phyloP scores from a whole-genome alignment of 129 eudicot genomes.

The Tanacetum coccineum region DNA sequence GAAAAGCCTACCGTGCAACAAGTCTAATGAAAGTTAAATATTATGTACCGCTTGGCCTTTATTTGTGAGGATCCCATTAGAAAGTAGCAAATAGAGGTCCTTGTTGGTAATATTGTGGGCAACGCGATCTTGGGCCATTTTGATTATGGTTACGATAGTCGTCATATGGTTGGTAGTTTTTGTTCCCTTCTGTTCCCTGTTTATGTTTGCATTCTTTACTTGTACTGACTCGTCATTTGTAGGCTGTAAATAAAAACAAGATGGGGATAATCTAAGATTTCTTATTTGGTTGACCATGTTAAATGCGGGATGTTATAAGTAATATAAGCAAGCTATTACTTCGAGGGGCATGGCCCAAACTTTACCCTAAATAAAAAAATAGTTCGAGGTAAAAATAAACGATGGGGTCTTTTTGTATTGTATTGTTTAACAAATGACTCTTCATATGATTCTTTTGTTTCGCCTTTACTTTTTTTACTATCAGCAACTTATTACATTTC shows the following conservation, averaged over 20 bases:
- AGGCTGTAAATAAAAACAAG: not conserved
- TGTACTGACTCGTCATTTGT: not conserved
- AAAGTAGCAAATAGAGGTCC: constrained; percentile 25
- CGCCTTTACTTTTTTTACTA: too few species aligned
- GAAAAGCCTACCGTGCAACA: too few species aligned
- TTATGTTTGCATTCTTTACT: not conserved
- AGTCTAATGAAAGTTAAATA: too few species aligned
- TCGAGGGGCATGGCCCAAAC: too few species aligned
- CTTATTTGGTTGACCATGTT: not conserved
- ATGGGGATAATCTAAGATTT: not conserved
- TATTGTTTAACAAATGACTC: too few species aligned
- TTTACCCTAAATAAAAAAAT: too few species aligned
- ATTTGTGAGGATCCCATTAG: constrained; percentile 21
- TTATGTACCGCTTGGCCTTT: constrained; percentile 16
- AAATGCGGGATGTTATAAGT: too few species aligned
- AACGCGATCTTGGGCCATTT: constrained; percentile 16
- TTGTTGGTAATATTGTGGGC: constrained; percentile 8
- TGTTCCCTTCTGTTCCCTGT: constrained; percentile 3
- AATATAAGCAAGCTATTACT: too few species aligned
- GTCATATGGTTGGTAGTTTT: constrained; percentile 13
- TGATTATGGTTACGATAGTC: constrained; percentile 16
- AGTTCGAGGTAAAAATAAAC: too few species aligned
- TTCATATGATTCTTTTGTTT: too few species aligned
- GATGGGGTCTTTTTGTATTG: too few species aligned
- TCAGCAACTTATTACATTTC: too few species aligned